These are phyloP conservation scores for Cymbidium sinense DNA, from an alignment of 106 monocot genomes.

Conservation along the genomic window DNA sequence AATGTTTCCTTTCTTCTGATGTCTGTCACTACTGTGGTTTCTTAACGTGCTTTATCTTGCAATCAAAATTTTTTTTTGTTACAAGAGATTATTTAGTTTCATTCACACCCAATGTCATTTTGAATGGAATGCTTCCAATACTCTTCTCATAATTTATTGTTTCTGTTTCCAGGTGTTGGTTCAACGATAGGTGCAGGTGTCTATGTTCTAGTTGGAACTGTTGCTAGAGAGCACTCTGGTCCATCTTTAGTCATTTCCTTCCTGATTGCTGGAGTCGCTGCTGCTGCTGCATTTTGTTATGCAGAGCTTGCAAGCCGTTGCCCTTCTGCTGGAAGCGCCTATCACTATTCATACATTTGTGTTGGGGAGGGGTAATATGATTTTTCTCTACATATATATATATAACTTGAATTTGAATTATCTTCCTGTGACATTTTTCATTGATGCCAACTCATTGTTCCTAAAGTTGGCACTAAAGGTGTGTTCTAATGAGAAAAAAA, in stretches of 20 bases:
- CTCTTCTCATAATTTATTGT: not conserved
- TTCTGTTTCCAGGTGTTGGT: slow-evolving; percentile 53
- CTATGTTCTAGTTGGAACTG: slow-evolving; percentile 93
- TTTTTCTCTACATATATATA: too few relatives aligned
- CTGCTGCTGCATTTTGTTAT: slow-evolving; percentile 95
- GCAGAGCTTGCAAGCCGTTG: slow-evolving; percentile 97
- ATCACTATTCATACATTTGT: slow-evolving; percentile 98
- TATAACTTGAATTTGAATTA: slow-evolving; percentile 1
- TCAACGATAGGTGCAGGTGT: slow-evolving; percentile 96
- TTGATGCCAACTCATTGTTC: not conserved
- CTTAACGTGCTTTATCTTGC: not conserved
- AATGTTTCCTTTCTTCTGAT: not conserved
- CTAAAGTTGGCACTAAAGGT: too few relatives aligned
- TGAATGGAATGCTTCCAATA: not conserved
- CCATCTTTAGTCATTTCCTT: slow-evolving; percentile 90
- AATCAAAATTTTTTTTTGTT: not conserved
- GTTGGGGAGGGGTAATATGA: slow-evolving; percentile 83
- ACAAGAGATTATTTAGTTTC: not conserved
- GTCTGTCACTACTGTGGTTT: not conserved
- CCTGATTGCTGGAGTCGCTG: slow-evolving; percentile 91
- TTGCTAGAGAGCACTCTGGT: slow-evolving; percentile 81
- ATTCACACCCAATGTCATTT: not conserved
- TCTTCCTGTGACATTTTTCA: not conserved
- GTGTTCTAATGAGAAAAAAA: too few relatives aligned
- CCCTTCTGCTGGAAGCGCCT: slow-evolving; percentile 96